These are phyloP conservation scores for Daucus carota DNA, from an alignment of 129 eudicot species.

Conservation along the genomic window DNA sequence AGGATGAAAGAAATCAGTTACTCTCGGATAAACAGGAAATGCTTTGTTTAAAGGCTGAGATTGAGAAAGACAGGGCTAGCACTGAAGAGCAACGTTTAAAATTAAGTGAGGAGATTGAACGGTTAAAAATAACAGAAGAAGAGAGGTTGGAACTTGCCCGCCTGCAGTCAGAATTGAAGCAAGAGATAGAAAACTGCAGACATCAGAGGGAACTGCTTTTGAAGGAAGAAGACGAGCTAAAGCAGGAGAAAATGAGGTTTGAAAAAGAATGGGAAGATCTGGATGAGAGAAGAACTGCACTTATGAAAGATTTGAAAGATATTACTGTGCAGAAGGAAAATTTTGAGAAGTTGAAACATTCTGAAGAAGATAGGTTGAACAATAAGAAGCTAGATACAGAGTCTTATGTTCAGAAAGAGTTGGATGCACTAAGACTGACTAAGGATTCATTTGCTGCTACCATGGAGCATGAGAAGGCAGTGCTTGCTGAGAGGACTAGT, in stretches of 20 bases:
- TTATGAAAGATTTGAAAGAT: conserved; percentile 46
- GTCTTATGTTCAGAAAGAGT: conserved; percentile 56
- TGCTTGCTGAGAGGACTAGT: conserved; percentile 40
- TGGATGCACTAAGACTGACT: conserved; percentile 59
- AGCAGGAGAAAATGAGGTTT: conserved; percentile 67
- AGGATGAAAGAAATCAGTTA: conserved; percentile 54
- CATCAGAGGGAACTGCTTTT: conserved; percentile 51
- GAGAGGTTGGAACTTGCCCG: conserved; percentile 63
- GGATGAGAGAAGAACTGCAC: conserved; percentile 64
- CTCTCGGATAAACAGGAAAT: conserved; percentile 54
- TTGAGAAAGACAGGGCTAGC: conserved; percentile 48
- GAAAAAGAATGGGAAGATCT: conserved; percentile 98
- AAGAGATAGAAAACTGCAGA: conserved; percentile 66
- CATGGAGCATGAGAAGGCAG: conserved; percentile 68
- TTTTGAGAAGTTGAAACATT: conserved; percentile 47
- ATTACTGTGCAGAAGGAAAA: conserved; percentile 41
- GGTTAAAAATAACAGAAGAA: conserved; percentile 67
- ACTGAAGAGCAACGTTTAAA: conserved; percentile 46
- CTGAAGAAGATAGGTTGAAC: conserved; percentile 66
- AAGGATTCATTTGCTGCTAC: conserved; percentile 70
- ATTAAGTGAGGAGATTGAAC: conserved; percentile 52
- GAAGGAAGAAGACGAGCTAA: conserved; percentile 71
- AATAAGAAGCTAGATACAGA: conserved; percentile 52
- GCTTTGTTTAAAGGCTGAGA: conserved; percentile 51
- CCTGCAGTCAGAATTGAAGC: conserved; percentile 63